phyloP scores from a whole-genome alignment of 495 filamentous ascomycete species.

The Penicillium verhagenii region DNA sequence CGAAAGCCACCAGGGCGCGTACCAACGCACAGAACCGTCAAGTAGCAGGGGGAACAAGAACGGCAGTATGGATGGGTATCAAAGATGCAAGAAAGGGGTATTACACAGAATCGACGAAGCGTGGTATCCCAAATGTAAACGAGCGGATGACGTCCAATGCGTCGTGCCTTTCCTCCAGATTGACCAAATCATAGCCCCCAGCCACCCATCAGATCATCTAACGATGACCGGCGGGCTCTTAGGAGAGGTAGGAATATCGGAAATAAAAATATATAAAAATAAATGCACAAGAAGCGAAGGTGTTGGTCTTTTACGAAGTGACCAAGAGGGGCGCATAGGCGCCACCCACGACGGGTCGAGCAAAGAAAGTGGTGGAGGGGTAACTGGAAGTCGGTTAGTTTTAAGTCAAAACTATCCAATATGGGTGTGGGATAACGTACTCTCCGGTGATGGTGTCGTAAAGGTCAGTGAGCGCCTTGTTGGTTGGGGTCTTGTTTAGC shows the following conservation, averaged over 20 bases:
- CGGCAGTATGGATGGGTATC: conserved; percentile 15
- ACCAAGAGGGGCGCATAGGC: conserved; percentile 50
- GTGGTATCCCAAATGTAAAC: background rate
- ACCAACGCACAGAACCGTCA: background rate
- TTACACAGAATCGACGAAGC: background rate
- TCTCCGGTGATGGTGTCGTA: conserved; percentile 49
- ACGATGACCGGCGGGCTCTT: background rate
- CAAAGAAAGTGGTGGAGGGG: conserved; percentile 41
- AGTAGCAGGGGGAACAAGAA: background rate
- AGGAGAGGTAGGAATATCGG: background rate
- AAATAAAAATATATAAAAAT: conserved; percentile 12
- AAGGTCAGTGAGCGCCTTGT: conserved; percentile 54
- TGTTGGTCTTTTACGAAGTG: conserved; percentile 14
- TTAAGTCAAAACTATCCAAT: background rate
- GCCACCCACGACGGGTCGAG: conserved; percentile 56
- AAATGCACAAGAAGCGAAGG: conserved; percentile 25
- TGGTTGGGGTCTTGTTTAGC: conserved; percentile 55
- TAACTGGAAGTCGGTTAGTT: conserved; percentile 27
- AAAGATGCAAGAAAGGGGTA: conserved; percentile 4
- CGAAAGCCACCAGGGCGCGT: background rate
- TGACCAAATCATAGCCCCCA: background rate
- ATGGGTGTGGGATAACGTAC: conserved; percentile 25
- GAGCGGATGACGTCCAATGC: conserved; percentile 3
- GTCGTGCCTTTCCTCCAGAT: background rate
- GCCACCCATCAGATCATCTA: background rate